Evolutionary conservation across 2,329 filamentous ascomycete species (phyloP).

Genomic region (Trichoderma atrobrunneum): DNA sequence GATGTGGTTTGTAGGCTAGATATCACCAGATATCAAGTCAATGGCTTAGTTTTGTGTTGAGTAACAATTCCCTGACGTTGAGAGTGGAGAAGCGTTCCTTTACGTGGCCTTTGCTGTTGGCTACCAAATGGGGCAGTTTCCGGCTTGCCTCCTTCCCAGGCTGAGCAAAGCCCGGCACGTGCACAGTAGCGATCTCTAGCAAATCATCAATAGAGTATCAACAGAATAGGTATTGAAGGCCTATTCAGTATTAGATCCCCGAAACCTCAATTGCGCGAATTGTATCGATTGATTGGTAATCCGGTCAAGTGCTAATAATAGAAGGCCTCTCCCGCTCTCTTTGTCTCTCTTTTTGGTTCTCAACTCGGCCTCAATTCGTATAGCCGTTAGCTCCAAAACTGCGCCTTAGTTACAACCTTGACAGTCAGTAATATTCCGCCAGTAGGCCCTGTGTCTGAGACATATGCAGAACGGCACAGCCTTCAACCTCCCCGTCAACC

Average conservation of each 20-base stretch:
- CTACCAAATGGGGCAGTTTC: conserved; percentile 12
- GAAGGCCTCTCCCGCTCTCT: neutral
- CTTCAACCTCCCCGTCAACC: neutral
- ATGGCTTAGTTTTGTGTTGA: neutral
- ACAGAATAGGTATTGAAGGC: neutral
- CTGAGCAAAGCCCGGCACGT: neutral
- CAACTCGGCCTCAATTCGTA: neutral
- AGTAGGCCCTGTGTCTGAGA: neutral
- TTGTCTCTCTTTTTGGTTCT: neutral
- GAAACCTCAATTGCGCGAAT: neutral
- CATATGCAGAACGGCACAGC: conserved; percentile 2
- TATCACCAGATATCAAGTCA: neutral
- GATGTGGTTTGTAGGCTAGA: no score
- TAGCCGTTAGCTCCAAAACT: neutral
- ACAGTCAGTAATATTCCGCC: neutral
- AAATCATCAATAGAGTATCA: neutral
- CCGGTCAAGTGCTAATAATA: neutral
- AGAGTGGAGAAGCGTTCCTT: conserved; percentile 13
- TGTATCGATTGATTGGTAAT: neutral
- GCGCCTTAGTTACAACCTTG: neutral
- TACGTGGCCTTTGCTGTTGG: conserved; percentile 12
- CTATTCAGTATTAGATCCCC: neutral
- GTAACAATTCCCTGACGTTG: neutral
- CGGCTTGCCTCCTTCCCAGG: neutral
- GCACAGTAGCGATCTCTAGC: neutral